Evolutionary conservation across 192 early-diverging fungal genomes (phyloP).

Genomic region (Coemansia sp.): DNA sequence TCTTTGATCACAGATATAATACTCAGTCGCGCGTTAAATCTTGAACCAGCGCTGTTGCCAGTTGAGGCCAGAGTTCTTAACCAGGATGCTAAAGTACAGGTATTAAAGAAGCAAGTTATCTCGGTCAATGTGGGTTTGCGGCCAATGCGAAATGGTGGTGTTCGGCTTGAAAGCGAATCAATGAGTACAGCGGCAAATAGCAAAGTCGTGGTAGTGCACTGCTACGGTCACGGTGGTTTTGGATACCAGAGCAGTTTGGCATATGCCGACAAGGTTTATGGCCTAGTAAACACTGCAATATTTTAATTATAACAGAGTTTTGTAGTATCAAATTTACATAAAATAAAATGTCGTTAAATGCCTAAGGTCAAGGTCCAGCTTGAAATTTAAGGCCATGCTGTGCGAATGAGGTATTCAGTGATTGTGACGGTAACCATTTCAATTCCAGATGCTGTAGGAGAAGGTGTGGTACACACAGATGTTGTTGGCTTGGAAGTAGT

Average conservation of each 20-base stretch:
- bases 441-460: not conserved
- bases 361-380: not conserved
- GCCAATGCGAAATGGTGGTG: slow-evolving; percentile 60
- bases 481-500: not conserved
- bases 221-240: slow-evolving; percentile 68
- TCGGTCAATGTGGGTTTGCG: slow-evolving; percentile 58
- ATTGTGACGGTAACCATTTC: not conserved
- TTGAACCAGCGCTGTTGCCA: slow-evolving; percentile 56
- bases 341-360: no score
- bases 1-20: slow-evolving; percentile 47
- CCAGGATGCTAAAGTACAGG: slow-evolving; percentile 14
- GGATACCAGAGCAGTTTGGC: slow-evolving; percentile 46
- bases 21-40: slow-evolving; percentile 16
- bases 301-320: not conserved
- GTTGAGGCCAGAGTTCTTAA: not conserved
- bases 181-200: not conserved
- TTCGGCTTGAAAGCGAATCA: slow-evolving; percentile 46
- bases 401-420: slow-evolving; percentile 2
- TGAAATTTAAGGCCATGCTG: not conserved
- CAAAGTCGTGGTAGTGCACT: slow-evolving; percentile 56
- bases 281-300: slow-evolving; percentile 1
- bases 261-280: slow-evolving; percentile 20
- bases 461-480: not conserved
- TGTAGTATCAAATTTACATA: no score
- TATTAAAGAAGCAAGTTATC: slow-evolving; percentile 11